Percentiles rank a stretch among this genome's conserved stretches.
phyloP scores from a whole-genome alignment of 1,284 basidiomycete genomes.

The Anthracocystis walkeri region DNA sequence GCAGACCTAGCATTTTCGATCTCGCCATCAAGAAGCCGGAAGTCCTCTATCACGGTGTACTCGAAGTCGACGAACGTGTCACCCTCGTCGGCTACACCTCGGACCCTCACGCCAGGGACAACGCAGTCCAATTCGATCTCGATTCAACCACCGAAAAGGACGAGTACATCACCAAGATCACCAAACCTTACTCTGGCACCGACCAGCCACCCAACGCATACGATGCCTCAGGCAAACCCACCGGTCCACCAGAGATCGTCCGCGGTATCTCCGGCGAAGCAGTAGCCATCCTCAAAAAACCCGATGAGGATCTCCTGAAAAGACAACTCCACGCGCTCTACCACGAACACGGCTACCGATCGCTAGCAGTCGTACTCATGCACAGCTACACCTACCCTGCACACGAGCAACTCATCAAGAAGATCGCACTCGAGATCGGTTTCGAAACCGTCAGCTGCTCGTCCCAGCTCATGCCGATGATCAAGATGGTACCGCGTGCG shows the following conservation, averaged over 20 bases:
- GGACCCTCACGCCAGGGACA: constrained; percentile 82
- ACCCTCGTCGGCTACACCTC: constrained; percentile 92
- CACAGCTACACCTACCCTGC: constrained; percentile 92
- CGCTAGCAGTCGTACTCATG: constrained; percentile 85
- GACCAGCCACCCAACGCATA: constrained; percentile 76
- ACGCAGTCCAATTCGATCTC: constrained; percentile 70
- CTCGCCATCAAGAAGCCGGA: constrained; percentile 74
- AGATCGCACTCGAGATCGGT: constrained; percentile 80
- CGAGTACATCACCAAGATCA: constrained; percentile 25
- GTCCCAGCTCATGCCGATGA: constrained; percentile 89
- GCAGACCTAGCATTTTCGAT: constrained; percentile 79
- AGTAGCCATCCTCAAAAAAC: constrained; percentile 83
- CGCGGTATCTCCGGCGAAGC: constrained; percentile 89
- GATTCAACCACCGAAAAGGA: constrained; percentile 21
- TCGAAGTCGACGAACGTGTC: constrained; percentile 94
- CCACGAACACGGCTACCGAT: constrained; percentile 79
- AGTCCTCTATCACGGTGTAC: constrained; percentile 81
- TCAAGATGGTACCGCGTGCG: constrained; percentile 88
- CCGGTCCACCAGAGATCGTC: constrained; percentile 80
- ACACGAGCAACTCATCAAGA: constrained; percentile 81
- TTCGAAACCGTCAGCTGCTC: constrained; percentile 91
- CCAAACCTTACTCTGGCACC: constrained; percentile 57
- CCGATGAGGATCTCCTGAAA: constrained; percentile 70
- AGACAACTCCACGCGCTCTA: constrained; percentile 78
- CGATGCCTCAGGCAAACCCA: constrained; percentile 75